phyloP scores from a whole-genome alignment of 2,329 filamentous ascomycete species.

The Curvularia sp. region DNA sequence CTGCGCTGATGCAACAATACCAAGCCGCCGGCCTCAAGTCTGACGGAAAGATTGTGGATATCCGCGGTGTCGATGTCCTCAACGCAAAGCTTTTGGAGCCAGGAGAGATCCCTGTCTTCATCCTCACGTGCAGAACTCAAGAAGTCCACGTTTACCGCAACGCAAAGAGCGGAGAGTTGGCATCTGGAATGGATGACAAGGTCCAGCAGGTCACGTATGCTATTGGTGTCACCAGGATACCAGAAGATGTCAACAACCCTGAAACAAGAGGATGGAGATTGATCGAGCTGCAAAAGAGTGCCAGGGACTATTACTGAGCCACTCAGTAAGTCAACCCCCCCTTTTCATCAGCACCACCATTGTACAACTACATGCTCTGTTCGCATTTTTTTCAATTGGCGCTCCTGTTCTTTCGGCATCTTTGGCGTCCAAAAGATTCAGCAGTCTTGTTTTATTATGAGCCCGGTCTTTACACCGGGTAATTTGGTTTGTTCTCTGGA shows the following conservation, averaged over 20 bases:
- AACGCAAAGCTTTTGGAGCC: constrained; percentile 82
- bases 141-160: constrained; percentile 98
- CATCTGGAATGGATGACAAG: constrained; percentile 97
- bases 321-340: constrained; percentile 9
- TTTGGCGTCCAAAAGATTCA: constrained; percentile 43
- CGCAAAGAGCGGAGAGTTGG: constrained; percentile 84
- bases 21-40: constrained; percentile 91
- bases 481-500: constrained; percentile 24
- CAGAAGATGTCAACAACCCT: constrained; percentile 95
- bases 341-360: constrained; percentile 5
- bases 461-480: constrained; percentile 1
- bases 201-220: constrained; percentile 98
- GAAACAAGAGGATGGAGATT: constrained; percentile 96
- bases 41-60: constrained; percentile 93
- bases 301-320: constrained; percentile 80
- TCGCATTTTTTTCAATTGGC: constrained; percentile 24
- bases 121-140: constrained; percentile 94
- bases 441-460: constrained; percentile 15
- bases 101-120: constrained; percentile 91
- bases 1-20: constrained; percentile 96
- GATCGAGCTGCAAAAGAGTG: constrained; percentile 98
- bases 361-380: constrained; percentile 30
- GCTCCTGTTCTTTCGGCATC: constrained; percentile 34
- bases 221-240: constrained; percentile 90
- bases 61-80: constrained; percentile 88